Base-by-base conservation (phyloP, 1,139 yeast genomes). In the Yamadazyma conglobata region DNA sequence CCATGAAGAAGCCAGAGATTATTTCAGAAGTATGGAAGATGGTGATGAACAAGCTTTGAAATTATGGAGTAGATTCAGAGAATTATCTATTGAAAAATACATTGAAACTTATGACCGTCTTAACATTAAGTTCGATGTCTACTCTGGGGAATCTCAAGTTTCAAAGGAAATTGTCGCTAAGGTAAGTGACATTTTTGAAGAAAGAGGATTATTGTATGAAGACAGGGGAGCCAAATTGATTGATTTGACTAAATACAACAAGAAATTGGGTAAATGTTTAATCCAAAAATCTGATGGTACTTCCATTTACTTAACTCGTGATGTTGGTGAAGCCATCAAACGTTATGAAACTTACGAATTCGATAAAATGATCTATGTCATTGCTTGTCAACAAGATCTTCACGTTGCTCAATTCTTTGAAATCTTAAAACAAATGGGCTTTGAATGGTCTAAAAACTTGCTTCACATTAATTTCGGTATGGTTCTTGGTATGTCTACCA, bases 401-500 rank as follows among this genome's bases (percentile, higher is more conserved):
- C 97, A 91, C 56, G 70, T 77, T 42, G 91, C 93, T 32, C 99
- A 91, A 65, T 86, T 93, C 58, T 91, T 91, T 61, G 95, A 91
- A 65, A 87, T 89, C 47, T 71, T 91, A 54, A 93, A 91, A 50
- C 88, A 86, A 60, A 77, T 91, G 84, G 97, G 88, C 24, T 79
- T 73, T 55, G 83, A 78, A 39, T 93, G 96, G 96, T 89, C 96
- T 27, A 67, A 75, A 44, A 72, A 71, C 36, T 68, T 91, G 50
- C 73, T 72, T 47, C 97, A 88, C 58, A 77, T 93, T 49, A 91
- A 85, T 64, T 93, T 88, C 50, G 99, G 99, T 61, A 83, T 93
- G 94, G 98, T 93, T 33, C 85, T 79, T 55, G 98, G 99, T 49
- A 93, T 93, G 99, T 84, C 95, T 20, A 91, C 98, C 39, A 82